phyloP scores from a whole-genome alignment of 2,329 filamentous ascomycete species.

The Aspergillus sp. region DNA sequence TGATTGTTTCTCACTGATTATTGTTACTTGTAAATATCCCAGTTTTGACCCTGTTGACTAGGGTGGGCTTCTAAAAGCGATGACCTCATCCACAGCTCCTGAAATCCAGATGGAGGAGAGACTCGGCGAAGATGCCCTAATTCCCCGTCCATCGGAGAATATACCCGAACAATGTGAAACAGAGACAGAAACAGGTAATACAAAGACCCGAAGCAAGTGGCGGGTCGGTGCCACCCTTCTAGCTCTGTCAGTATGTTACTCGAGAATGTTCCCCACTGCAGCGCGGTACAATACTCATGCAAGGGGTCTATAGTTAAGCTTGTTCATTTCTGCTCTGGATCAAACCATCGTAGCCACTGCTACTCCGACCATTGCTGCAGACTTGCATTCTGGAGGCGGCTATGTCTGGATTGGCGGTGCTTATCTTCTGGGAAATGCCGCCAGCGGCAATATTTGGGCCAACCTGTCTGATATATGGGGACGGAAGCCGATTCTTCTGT shows the following conservation, averaged over 20 bases:
- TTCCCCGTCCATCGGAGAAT: not conserved
- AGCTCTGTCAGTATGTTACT: constrained; percentile 23
- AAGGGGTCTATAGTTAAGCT: constrained; percentile 19
- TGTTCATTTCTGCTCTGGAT: constrained; percentile 40
- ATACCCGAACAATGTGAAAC: constrained; percentile 11
- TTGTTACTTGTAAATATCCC: constrained; percentile 1
- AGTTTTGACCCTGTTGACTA: not conserved
- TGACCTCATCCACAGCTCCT: constrained; percentile 3
- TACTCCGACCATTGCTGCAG: constrained; percentile 62
- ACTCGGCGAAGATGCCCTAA: not conserved
- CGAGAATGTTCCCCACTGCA: not conserved
- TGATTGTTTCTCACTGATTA: not conserved
- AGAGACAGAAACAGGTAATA: not conserved
- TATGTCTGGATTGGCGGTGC: constrained; percentile 80
- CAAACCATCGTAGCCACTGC: constrained; percentile 65
- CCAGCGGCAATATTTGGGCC: constrained; percentile 72
- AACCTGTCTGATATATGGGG: constrained; percentile 46
- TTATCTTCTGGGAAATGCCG: constrained; percentile 72
- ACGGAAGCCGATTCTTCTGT: constrained; percentile 54
- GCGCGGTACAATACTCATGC: constrained; percentile 9
- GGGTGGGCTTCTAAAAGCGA: not conserved
- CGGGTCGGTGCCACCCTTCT: constrained; percentile 25
- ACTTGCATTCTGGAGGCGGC: constrained; percentile 68
- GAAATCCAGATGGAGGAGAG: constrained; percentile 13
- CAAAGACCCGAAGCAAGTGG: constrained; percentile 20